Evolutionary conservation across 2,329 filamentous ascomycete genomes (phyloP).

Genomic region (Cladophialophora immunda): DNA sequence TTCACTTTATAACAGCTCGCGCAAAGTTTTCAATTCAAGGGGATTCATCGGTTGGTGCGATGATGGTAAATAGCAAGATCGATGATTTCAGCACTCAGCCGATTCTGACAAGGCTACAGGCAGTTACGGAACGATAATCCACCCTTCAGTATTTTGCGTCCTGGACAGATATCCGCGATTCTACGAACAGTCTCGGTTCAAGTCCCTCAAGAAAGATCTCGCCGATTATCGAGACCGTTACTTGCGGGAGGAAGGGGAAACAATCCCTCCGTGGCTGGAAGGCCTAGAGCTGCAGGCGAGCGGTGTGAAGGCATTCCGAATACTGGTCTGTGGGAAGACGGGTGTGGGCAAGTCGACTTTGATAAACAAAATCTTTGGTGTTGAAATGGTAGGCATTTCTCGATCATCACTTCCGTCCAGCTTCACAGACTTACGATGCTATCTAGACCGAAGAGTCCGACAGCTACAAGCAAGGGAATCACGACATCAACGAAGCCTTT

Average conservation of each 20-base stretch:
- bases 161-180: conserved; percentile 44
- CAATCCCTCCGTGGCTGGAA: conserved; percentile 44
- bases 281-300: conserved; percentile 38
- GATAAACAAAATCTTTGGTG: conserved; percentile 47
- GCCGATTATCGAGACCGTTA: conserved; percentile 39
- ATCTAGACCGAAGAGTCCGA: conserved; percentile 39
- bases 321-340: conserved; percentile 48
- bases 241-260: conserved; percentile 41
- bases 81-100: too few relatives aligned
- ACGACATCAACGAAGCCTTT: conserved; percentile 46
- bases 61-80: conserved; percentile 34
- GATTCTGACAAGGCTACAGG: conserved; percentile 13
- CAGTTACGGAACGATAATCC: conserved; percentile 44
- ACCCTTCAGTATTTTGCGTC: conserved; percentile 47
- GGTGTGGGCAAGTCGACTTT: conserved; percentile 46
- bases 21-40: conserved; percentile 35
- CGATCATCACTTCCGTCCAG: conserved; percentile 40
- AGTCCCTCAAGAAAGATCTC: conserved; percentile 35
- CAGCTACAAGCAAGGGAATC: conserved; percentile 43
- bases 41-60: conserved; percentile 38
- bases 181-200: conserved; percentile 42
- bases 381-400: conserved; percentile 41
- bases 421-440: conserved; percentile 18
- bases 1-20: conserved; percentile 30
- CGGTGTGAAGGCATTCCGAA: conserved; percentile 44